These are phyloP conservation scores for Hypoxylon perforatum DNA, from an alignment of 495 filamentous ascomycete species.

Conservation along the genomic window DNA sequence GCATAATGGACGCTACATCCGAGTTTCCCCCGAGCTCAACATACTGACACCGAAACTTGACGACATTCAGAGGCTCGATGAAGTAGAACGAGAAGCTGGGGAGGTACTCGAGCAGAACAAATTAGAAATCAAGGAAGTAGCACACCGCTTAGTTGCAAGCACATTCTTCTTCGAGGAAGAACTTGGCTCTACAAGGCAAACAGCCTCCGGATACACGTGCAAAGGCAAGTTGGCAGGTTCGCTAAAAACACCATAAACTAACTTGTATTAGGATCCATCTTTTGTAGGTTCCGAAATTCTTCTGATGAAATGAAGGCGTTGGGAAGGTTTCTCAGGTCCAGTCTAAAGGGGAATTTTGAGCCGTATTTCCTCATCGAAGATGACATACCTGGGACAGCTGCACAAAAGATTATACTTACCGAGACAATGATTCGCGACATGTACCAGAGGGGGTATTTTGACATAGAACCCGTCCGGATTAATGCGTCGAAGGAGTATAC, in stretches of 20 bases:
- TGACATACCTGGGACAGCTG: constrained; percentile 2
- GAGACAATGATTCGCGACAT: constrained; percentile 27
- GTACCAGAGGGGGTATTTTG: constrained; percentile 26
- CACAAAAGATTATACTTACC: constrained; percentile 23
- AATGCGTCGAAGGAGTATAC: constrained; percentile 14
- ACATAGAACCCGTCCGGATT: constrained; percentile 26
- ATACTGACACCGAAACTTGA: constrained; percentile 32
- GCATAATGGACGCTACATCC: constrained; percentile 30
- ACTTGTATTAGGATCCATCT: constrained; percentile 32
- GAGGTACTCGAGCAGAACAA: constrained; percentile 16
- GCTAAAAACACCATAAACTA: background rate
- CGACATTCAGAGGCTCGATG: constrained; percentile 1
- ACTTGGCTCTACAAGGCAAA: constrained; percentile 23
- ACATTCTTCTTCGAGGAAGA: constrained; percentile 47
- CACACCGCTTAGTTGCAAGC: constrained; percentile 45
- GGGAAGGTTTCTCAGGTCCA: constrained; percentile 29
- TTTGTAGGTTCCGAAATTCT: constrained; percentile 41
- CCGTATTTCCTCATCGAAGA: constrained; percentile 43
- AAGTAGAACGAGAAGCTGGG: constrained; percentile 13
- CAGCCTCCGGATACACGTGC: constrained; percentile 24
- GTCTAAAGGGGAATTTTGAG: constrained; percentile 37
- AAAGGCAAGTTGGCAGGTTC: constrained; percentile 25
- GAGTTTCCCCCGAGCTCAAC: constrained; percentile 40
- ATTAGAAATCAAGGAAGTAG: constrained; percentile 35
- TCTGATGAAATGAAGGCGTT: constrained; percentile 37